Conservation (phyloP, 139 green algal species). For the Trebouxia sp. region DNA sequence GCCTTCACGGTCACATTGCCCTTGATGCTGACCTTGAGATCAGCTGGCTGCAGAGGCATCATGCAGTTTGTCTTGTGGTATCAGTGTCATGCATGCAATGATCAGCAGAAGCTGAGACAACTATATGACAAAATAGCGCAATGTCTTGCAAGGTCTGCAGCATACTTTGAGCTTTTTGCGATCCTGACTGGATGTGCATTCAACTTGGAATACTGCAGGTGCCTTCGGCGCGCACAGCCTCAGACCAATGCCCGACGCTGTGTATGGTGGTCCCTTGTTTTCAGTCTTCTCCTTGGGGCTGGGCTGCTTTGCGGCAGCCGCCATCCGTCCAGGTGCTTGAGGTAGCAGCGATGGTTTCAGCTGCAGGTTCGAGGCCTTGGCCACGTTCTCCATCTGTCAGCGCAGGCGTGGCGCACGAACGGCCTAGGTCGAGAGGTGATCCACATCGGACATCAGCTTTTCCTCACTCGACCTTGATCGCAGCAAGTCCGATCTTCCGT, state of each 20-base stretch:
- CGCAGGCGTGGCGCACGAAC: background rate
- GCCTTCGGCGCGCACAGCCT: constrained; percentile 16
- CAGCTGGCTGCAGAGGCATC: constrained; percentile 25
- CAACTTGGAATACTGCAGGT: constrained; percentile 1
- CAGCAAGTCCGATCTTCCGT: no score
- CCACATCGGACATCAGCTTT: no score
- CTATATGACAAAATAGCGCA: no score
- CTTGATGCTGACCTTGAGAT: constrained; percentile 35
- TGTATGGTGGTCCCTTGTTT: background rate
- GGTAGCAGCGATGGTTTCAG: background rate
- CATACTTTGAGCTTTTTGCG: constrained; percentile 19
- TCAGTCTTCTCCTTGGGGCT: background rate
- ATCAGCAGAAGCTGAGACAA: no score
- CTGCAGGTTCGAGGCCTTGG: background rate
- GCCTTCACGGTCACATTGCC: constrained; percentile 32
- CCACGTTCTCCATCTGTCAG: background rate
- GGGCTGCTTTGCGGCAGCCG: background rate
- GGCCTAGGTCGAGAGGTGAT: background rate
- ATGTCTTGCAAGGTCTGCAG: no score
- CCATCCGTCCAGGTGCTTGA: background rate
- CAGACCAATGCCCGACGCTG: constrained; percentile 19
- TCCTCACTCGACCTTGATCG: no score
- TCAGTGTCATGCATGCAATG: background rate
- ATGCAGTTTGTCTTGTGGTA: background rate
- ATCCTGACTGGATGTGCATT: background rate